Base-by-base conservation (phyloP, 768 basidiomycete species). In the Boletus sp. region DNA sequence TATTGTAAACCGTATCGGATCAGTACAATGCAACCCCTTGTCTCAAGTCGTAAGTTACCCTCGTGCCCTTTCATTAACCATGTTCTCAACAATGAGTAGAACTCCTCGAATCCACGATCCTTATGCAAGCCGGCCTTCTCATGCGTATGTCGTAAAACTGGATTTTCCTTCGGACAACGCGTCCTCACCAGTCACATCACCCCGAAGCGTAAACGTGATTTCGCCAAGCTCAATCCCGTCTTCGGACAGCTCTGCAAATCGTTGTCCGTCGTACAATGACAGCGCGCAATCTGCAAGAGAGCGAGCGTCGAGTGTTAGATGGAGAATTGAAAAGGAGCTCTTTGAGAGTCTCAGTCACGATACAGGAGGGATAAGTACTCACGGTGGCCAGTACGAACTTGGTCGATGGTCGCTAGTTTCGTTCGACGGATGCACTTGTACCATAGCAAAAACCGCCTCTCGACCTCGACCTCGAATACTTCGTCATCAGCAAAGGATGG, bases 341-440 rank as follows among this genome's bases (percentile, higher is more conserved):
- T 5, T 3, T 3, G 15, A 39, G 23, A 23, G 3, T n/a, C 40
- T 21, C 37, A 10, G n/a, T 7, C 29, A 2, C 7, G 13, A 27
- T n/a, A 21, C 2, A 4, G 35, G 17, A 19, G 9, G 10, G 34
- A 33, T 5, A 11, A 32, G 23, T 25, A 51, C 64, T 48, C 53
- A 65, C 64, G 37, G 21, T 58, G 10, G 19, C 54, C 64, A 7
- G 62, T 64, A 11, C 64, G 64, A 4, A 65, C 38, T 61, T 67
- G 65, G 33, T 65, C 65, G 21, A 67, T 43, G 15, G 56, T 50
- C 38, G 45, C 46, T 17, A 44, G 58, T 10, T 53, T 53, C 44
- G 65, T 68, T 41, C 66, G 65, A 50, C 66, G 63, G 37, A 66
- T 63, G 25, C 65, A 68, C 51, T 47, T 60, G 58, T 65, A 66